phyloP scores from a whole-genome alignment of 345 rosid species.

The Eucalyptus decipiens region DNA sequence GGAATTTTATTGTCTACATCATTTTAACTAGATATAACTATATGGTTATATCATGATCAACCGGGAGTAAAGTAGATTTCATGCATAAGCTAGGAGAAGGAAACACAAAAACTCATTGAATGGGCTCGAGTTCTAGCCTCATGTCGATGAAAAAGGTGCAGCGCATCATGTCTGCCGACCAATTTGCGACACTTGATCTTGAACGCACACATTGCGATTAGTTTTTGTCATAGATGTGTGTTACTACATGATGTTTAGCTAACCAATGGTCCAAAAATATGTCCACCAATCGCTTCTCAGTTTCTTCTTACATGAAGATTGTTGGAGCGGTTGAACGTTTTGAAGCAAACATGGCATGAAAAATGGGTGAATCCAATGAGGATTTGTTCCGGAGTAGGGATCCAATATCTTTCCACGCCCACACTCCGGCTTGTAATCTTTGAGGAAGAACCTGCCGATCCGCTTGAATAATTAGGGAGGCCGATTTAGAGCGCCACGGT shows the following conservation, averaged over 20 bases:
- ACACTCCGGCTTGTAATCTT: too few relatives aligned
- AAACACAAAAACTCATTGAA: background rate
- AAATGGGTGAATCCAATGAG: slow-evolving; percentile 68
- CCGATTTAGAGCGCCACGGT: slow-evolving; percentile 68
- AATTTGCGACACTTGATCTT: background rate
- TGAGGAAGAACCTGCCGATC: too few relatives aligned
- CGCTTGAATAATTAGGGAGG: too few relatives aligned
- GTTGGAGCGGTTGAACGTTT: slow-evolving; percentile 92
- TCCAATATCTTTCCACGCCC: slow-evolving; percentile 60
- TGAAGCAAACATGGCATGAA: slow-evolving; percentile 77
- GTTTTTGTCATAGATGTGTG: background rate
- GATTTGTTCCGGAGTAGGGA: slow-evolving; percentile 73
- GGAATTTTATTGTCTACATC: background rate
- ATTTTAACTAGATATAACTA: background rate
- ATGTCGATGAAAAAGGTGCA: background rate
- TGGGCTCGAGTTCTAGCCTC: background rate
- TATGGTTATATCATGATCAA: too few relatives aligned
- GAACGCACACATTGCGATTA: background rate
- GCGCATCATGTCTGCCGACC: background rate
- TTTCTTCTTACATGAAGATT: slow-evolving; percentile 59
- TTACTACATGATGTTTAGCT: background rate
- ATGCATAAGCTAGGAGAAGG: background rate
- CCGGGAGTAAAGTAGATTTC: background rate
- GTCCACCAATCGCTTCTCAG: background rate
- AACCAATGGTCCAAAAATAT: background rate